These are phyloP conservation scores for Tricholoma bakamatsutake DNA, from an alignment of 768 basidiomycete genomes.

Conservation along the genomic window DNA sequence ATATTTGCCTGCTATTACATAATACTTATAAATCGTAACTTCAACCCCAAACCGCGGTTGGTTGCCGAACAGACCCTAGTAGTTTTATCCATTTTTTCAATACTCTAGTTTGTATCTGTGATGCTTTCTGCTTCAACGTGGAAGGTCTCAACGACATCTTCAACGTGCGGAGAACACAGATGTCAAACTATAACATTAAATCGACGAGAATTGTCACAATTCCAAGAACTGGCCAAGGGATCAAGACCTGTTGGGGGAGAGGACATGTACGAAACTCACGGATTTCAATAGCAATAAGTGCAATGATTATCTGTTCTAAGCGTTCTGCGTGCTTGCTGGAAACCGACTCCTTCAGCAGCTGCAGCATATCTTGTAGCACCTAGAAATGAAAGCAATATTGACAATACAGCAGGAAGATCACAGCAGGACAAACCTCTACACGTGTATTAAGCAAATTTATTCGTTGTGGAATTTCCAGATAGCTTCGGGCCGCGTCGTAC, in stretches of 20 bases:
- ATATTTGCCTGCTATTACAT: no score
- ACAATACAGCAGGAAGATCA: constrained; percentile 1
- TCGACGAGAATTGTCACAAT: constrained; percentile 90
- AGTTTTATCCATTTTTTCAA: background rate
- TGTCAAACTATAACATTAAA: constrained; percentile 37
- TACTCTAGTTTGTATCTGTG: background rate
- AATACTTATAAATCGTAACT: no score
- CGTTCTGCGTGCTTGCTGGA: constrained; percentile 87
- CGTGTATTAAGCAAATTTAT: constrained; percentile 91
- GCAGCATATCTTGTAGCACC: constrained; percentile 96
- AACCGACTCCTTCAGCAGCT: constrained; percentile 91
- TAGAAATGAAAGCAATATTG: constrained; percentile 21
- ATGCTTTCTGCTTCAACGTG: background rate
- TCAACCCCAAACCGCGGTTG: no score
- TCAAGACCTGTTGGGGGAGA: constrained; percentile 3
- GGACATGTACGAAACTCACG: constrained; percentile 35
- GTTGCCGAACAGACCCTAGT: no score
- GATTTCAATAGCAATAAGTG: constrained; percentile 85
- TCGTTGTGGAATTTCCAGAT: constrained; percentile 91
- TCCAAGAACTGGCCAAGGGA: constrained; percentile 56
- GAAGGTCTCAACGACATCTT: no score
- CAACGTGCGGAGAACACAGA: background rate
- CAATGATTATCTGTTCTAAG: constrained; percentile 90
- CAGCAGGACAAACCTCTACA: constrained; percentile 60
- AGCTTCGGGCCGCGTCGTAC: constrained; percentile 89